A percentile compares a stretch with the other conserved stretches of the same genome.
phyloP scores from a whole-genome alignment of 1,284 basidiomycete species.

The Vanrija sp. region DNA sequence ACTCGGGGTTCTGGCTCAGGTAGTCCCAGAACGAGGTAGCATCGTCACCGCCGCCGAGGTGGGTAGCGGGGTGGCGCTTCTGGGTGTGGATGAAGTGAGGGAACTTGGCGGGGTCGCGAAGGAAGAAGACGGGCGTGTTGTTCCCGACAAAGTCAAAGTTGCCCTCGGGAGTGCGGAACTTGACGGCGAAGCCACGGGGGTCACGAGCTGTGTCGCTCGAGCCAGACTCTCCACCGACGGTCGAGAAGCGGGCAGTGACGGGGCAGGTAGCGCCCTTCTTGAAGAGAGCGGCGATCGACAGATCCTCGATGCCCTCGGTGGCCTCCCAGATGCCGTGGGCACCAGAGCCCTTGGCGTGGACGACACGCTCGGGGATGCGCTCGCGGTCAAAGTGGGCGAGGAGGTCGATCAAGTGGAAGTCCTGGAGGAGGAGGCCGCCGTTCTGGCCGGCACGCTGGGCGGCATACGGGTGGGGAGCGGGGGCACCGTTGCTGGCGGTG shows the following conservation, averaged over 20 bases:
- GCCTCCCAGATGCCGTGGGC: constrained; percentile 89
- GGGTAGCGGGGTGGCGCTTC: constrained; percentile 63
- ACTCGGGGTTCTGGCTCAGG: constrained; percentile 84
- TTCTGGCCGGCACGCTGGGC: constrained; percentile 67
- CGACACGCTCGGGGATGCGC: constrained; percentile 91
- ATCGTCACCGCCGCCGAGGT: constrained; percentile 33
- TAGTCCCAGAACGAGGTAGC: constrained; percentile 67
- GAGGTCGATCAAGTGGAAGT: constrained; percentile 55
- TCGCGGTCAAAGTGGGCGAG: constrained; percentile 89
- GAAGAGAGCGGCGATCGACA: constrained; percentile 71
- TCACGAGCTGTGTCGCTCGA: constrained; percentile 81
- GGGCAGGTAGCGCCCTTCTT: constrained; percentile 65
- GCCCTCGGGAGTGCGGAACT: constrained; percentile 82
- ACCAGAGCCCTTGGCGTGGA: constrained; percentile 57
- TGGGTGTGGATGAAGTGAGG: constrained; percentile 90
- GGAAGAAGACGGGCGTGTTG: constrained; percentile 85
- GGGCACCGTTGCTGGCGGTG: constrained; percentile 79
- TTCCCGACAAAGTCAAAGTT: constrained; percentile 87
- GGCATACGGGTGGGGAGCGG: constrained; percentile 59
- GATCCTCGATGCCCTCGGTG: constrained; percentile 74
- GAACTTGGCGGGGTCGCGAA: constrained; percentile 57
- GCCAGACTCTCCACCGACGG: constrained; percentile 67
- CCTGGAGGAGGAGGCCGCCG: constrained; percentile 83
- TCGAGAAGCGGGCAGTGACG: constrained; percentile 49
- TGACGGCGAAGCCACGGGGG: constrained; percentile 87